Percentiles rank a stretch among this genome's conserved stretches.
Conservation (phyloP, 1,284 basidiomycete species). For the Butyriboletus pseudospeciosus region DNA sequence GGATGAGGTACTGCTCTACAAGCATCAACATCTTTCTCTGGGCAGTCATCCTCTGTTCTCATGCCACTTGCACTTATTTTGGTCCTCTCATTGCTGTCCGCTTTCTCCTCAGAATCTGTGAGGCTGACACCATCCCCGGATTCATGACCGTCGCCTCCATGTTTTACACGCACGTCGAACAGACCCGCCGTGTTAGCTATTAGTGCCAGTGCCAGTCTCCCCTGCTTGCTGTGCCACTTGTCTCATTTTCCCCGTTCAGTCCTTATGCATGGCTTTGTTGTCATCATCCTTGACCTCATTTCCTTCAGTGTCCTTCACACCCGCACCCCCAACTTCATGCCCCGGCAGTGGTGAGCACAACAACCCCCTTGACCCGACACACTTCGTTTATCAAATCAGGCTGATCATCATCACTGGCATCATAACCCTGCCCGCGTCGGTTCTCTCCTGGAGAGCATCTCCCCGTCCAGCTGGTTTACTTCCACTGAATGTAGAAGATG, state of each 20-base stretch:
- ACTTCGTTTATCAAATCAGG: constrained; percentile 30
- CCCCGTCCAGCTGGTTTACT: background rate
- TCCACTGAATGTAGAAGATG: too few relatives aligned
- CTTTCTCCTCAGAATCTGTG: constrained; percentile 53
- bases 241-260: constrained; percentile 34
- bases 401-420: constrained; percentile 59
- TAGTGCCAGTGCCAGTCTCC: constrained; percentile 53
- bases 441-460: constrained; percentile 48
- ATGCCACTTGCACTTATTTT: constrained; percentile 56
- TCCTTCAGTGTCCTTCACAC: constrained; percentile 50
- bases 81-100: constrained; percentile 47
- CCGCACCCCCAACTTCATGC: constrained; percentile 40
- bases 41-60: constrained; percentile 45
- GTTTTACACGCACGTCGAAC: constrained; percentile 78
- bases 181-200: constrained; percentile 68
- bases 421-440: constrained; percentile 57
- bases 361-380: background rate
- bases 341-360: constrained; percentile 50
- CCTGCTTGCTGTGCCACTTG: background rate
- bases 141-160: constrained; percentile 68
- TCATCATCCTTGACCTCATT: constrained; percentile 65
- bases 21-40: constrained; percentile 53
- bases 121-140: constrained; percentile 76
- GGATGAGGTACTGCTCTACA: constrained; percentile 44
- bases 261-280: constrained; percentile 59